phyloP scores from a whole-genome alignment of 108 stramenopile genomes.

The Skeletonema costatum region DNA sequence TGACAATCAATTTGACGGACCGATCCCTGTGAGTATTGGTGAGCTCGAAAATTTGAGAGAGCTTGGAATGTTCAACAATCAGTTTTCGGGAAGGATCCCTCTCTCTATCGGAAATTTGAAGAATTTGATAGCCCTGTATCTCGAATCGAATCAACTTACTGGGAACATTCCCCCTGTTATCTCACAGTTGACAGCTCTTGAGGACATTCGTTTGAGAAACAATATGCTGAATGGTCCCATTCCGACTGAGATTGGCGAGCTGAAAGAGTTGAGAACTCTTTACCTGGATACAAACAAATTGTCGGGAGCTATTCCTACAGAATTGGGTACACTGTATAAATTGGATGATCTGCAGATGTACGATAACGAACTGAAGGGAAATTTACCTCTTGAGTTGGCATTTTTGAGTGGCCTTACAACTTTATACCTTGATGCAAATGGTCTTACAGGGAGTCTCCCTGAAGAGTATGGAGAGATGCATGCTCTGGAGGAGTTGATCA shows the following conservation, averaged over 20 bases:
- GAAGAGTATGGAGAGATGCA: conserved; percentile 49
- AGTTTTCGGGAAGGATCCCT: conserved; percentile 32
- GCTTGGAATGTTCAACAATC: conserved; percentile 44
- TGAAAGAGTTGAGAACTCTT: conserved; percentile 33
- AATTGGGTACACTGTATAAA: conserved; percentile 46
- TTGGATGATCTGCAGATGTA: conserved; percentile 47
- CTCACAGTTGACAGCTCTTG: conserved; percentile 31
- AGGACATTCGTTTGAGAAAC: conserved; percentile 37
- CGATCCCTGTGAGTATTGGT: conserved; percentile 56
- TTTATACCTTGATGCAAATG: conserved; percentile 38
- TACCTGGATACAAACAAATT: conserved; percentile 48
- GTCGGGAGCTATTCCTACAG: conserved; percentile 61
- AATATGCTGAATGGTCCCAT: conserved; percentile 40
- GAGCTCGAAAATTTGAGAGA: conserved; percentile 37
- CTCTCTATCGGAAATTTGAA: conserved; percentile 36
- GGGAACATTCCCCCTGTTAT: conserved; percentile 63
- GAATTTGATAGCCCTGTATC: conserved; percentile 45
- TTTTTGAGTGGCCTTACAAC: conserved; percentile 31
- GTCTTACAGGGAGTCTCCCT: conserved; percentile 44
- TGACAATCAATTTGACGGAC: conserved; percentile 55
- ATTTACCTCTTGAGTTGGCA: conserved; percentile 65
- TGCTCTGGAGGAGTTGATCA: conserved; percentile 36
- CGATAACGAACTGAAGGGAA: conserved; percentile 52
- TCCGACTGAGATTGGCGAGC: conserved; percentile 33
- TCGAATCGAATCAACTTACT: conserved; percentile 52